Base-by-base conservation (phyloP, 805 yeast genomes). In the Alloascoidea africana region DNA sequence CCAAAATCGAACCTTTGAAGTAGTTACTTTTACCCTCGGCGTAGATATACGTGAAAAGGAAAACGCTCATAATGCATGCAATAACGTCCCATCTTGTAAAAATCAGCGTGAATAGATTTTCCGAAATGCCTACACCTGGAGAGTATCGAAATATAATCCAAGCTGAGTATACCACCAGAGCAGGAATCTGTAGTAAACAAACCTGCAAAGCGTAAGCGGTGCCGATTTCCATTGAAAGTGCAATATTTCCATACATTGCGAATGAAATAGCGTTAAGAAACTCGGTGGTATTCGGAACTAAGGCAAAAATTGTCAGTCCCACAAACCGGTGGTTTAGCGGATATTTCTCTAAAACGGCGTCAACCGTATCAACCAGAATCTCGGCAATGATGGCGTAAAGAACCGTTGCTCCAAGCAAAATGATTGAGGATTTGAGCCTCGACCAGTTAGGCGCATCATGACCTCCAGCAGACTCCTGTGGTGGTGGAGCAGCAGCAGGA, bases 391-490 rank as follows among this genome's bases (percentile, higher is more conserved):
- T 59, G 0, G 98, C 96, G 56, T 91, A 91, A 15, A 86, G 60
- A 6, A 87, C 44, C 0, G 98, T 91, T 1, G 97, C 89, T 2
- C 79, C 71, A 4, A 91, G 62, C 35, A 91, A 63, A 38, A 91
- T 87, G 14, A 79, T 69, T 0, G 94, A 70, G 2, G 95, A 82
- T 56, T 86, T 89, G 13, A 62, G 61, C 49, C 89, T 70, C 4
- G 94, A 78, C 98, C 98, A 91, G 53, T 91, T 91, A 35, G 98
- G 97, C 0, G 96, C 93, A 54, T 86, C 96, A 48, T 89, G 96
- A 1, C 94, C 93, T 3, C 80, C 79, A n/a, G 50, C 54, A 8
- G 49, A 55, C 32, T 55, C 62, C 15, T 13, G 40, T 13, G 16
- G 38, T 19, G 36, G 33, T 37, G 43, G 34, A 2, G 38, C 19